Conservation (phyloP, 345 rosid genomes). For the Melastoma malabathricum region DNA sequence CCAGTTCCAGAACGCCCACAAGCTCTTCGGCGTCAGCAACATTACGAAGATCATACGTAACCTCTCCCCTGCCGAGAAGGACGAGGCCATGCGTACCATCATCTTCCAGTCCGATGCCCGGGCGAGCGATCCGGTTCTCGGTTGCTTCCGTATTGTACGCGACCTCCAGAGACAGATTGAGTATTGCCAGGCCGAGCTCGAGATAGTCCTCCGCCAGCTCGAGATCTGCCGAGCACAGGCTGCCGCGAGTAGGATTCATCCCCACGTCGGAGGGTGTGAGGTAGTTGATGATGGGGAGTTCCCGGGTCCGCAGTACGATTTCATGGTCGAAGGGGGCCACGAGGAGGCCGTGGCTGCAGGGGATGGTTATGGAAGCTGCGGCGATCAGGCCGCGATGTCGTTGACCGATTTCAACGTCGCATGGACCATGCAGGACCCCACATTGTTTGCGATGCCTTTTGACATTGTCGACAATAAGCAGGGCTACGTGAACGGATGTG, state of each 20-base stretch:
- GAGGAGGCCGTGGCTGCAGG: conserved; percentile 1
- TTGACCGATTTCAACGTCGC: conserved; percentile 7
- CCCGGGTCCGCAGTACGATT: neutral
- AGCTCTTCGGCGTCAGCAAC: conserved; percentile 83
- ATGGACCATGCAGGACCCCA: conserved; percentile 16
- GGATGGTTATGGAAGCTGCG: conserved; percentile 1
- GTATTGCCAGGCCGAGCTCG: conserved; percentile 53
- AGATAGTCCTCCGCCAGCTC: conserved; percentile 61
- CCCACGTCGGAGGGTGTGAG: conserved; percentile 5
- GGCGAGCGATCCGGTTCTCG: conserved; percentile 74
- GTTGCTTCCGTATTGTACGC: conserved; percentile 53
- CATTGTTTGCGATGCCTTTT: neutral
- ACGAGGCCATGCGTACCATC: conserved; percentile 77
- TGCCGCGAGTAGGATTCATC: too few relatives aligned
- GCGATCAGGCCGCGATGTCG: conserved; percentile 6
- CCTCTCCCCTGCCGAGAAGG: conserved; percentile 51
- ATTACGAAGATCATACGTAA: conserved; percentile 67
- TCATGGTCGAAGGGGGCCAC: neutral
- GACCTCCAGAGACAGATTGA: conserved; percentile 66
- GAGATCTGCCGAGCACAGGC: conserved; percentile 35
- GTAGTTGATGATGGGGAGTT: conserved; percentile 1
- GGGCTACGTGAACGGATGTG: conserved; percentile 21
- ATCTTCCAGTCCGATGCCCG: conserved; percentile 81
- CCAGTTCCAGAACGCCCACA: conserved; percentile 90
- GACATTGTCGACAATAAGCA: conserved; percentile 9